Evolutionary conservation across 2,329 filamentous ascomycete genomes (phyloP), one percentile per base, ranked within the genome.

Genomic region (Fusarium tupiense): DNA sequence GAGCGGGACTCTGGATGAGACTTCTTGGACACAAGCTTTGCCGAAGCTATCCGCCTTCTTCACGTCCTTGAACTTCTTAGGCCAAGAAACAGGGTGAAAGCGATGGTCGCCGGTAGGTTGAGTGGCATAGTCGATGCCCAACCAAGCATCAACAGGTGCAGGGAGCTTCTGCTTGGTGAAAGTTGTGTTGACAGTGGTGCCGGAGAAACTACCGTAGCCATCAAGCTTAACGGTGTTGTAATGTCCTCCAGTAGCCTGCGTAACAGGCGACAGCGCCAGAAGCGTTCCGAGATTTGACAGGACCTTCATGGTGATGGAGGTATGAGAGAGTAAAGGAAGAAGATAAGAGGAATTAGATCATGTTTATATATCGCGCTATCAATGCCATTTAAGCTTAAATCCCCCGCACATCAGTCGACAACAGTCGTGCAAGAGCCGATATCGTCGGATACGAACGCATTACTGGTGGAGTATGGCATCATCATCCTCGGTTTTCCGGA

Each of bases 121-220:
- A 1, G 78, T 77, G 1, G 86, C 82, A 56, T 86, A 88, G 72
- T 86, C 84, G 38, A 87, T 82, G 6, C 85, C 85, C 11, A 87
- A 77, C 86, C 85, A 88, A 0, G 86, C 85, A 69, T 87, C 84
- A 4, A 87, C 82, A 0, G 81, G 37, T 2, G 61, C 38, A 6
- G 75, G 71, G 0, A 77, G 56, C 0, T 61, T 40, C 12, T 73
- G 50, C 19, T 61, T 68, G 16, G 52, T 71, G 4, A 76, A 64
- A 1, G 75, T 77, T 17, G 60, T 64, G 41, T 77, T 77, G 37
- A 76, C 14, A 2, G 68, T 68, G 0, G 71, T 77, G 4, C 75
- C 75, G 3, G 73, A 76, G 19, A 76, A 76, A 16, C 63, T 73
- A 4, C 75, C 75, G 8, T 77, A 77, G 20, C 71, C 75, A 0